Base-by-base conservation (phyloP, 495 filamentous ascomycete species). In the Bacidia gigantensis region DNA sequence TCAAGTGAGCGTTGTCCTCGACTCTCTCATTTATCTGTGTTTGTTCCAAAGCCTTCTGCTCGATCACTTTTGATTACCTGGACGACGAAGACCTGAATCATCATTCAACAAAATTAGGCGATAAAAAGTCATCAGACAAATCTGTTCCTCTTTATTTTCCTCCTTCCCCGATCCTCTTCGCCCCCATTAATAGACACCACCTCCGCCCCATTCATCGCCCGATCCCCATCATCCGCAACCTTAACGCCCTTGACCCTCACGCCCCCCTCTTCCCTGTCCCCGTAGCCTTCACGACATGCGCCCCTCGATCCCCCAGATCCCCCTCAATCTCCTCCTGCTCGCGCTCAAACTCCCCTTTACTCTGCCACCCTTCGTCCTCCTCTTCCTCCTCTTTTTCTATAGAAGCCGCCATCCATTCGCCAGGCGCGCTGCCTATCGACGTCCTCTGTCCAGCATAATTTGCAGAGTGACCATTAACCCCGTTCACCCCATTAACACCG, bases 341-440 rank as follows among this genome's bases (percentile, higher is more conserved):
- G 53, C 65, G 50, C 59, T 75, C 69, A 60, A 68, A 77, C 53
- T 75, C 67, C 49, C 69, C 65, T 48, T 66, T 64, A 65, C 79
- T 72, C 65, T 78, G 68, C 74, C 72, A 76, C 2, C 61, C 72
- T 22, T 69, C 64, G 2, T 61, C 59, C 25, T 54, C 46, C 21
- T 23, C 55, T 23, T 50, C 50, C 26, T 55, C 49, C 3, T 53
- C 35, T 1, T 58, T 56, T 38, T 57, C 44, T 1, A 26, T 45
- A 10, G 51, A 21, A 0, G 1, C 53, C 14, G 21, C 10, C 41
- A 17, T 18, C 41, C 18, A 22, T 10, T 22, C 18, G 14, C 23
- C 41, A 5, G 41, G 23, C 41, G 18, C 41, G 41, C n/a, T n/a
- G n/a, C n/a, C n/a, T n/a, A n/a, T n/a, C n/a, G n/a, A n/a, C 46